phyloP scores from a whole-genome alignment of 345 rosid genomes.

The Citrus hindsii region DNA sequence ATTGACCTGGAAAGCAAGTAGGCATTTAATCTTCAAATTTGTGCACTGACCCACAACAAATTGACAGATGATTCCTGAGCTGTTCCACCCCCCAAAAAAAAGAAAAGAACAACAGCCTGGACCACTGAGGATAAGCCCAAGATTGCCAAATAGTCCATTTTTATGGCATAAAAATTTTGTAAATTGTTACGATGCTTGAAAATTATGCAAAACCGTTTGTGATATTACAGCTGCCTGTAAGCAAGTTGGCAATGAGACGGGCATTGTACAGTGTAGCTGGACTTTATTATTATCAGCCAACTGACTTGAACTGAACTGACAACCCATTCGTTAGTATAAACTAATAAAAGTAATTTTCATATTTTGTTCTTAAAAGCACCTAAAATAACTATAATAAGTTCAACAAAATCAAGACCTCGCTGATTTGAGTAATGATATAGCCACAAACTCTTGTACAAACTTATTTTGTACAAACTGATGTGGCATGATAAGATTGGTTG shows the following conservation, averaged over 20 bases:
- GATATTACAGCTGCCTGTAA: background rate
- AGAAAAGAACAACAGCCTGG: background rate
- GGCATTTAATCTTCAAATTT: background rate
- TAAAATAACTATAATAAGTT: background rate
- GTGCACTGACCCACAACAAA: constrained; percentile 4
- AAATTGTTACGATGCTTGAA: background rate
- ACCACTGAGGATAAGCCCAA: constrained; percentile 6
- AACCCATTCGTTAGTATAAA: background rate
- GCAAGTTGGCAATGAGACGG: constrained; percentile 4
- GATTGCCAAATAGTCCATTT: constrained; percentile 7
- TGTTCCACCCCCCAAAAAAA: background rate
- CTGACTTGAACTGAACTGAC: background rate
- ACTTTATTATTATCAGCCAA: background rate
- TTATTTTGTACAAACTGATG: too few species aligned
- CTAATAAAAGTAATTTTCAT: background rate
- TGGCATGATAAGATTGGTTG: too few species aligned
- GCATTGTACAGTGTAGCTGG: background rate
- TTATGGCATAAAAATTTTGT: background rate
- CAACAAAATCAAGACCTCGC: background rate
- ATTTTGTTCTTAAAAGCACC: background rate
- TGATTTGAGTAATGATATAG: too few species aligned
- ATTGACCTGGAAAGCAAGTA: constrained; percentile 2
- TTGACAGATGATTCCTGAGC: constrained; percentile 15
- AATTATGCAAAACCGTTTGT: background rate
- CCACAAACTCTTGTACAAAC: too few species aligned